Evolutionary conservation across 2,329 filamentous ascomycete genomes (phyloP).

Genomic region (Colletotrichum australisinense): DNA sequence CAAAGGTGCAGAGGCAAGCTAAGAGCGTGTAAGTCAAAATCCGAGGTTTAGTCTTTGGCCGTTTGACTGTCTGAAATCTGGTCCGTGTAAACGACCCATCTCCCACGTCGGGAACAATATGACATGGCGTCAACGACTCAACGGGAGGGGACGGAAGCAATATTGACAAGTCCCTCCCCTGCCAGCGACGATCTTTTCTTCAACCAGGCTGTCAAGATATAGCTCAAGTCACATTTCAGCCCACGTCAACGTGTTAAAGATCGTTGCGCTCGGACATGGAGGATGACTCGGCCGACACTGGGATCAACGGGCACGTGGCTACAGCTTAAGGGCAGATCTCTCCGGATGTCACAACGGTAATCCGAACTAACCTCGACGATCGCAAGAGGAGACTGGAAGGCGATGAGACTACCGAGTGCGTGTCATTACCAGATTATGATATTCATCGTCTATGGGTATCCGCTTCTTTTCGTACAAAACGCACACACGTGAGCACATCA

Average conservation of each 20-base stretch:
- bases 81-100: not conserved
- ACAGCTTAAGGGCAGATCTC: not conserved
- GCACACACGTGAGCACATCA: conserved; percentile 5
- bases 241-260: not conserved
- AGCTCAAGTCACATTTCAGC: not conserved
- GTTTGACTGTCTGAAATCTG: not conserved
- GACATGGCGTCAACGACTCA: not conserved
- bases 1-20: not conserved
- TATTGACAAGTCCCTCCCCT: not conserved
- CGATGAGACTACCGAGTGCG: not conserved
- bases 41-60: not conserved
- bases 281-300: not conserved
- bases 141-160: not conserved
- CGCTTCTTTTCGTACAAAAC: conserved; percentile 10
- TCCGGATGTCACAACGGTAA: not conserved
- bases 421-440: conserved; percentile 1
- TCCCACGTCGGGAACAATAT: not conserved
- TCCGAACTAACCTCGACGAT: not conserved
- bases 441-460: conserved; percentile 29
- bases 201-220: not conserved
- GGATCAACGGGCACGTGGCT: not conserved
- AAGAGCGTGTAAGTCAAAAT: not conserved
- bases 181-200: not conserved
- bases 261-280: not conserved
- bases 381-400: not conserved